phyloP scores from a whole-genome alignment of 2,329 filamentous ascomycete species.

The Trichoderma arundinaceum region DNA sequence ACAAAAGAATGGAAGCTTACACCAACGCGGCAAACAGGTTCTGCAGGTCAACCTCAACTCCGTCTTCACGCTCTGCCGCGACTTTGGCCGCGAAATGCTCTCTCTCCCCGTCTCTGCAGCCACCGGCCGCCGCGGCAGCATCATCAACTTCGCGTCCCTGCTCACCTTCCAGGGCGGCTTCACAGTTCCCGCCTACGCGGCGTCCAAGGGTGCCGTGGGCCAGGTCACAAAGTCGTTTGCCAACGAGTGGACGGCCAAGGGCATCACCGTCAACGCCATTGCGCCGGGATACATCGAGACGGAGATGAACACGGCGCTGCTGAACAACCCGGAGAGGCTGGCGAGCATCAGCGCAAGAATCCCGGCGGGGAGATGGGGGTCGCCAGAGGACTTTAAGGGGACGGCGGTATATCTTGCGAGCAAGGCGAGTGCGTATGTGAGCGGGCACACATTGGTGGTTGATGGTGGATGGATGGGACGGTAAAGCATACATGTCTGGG shows the following conservation, averaged over 20 bases:
- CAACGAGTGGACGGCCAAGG: conserved; percentile 84
- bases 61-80: conserved; percentile 79
- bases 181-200: conserved; percentile 86
- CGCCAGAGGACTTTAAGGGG: conserved; percentile 86
- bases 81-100: conserved; percentile 81
- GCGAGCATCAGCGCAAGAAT: conserved; percentile 79
- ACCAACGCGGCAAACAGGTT: conserved; percentile 53
- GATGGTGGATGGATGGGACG: conserved; percentile 95
- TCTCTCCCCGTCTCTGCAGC: conserved; percentile 53
- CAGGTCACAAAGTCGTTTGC: conserved; percentile 84
- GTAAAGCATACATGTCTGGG: conserved; percentile 47
- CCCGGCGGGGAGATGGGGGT: conserved; percentile 82
- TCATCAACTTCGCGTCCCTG: conserved; percentile 85
- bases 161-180: conserved; percentile 86
- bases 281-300: conserved; percentile 90
- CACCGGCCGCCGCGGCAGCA: conserved; percentile 66
- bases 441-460: conserved; percentile 79
- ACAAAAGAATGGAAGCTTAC: background rate
- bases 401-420: conserved; percentile 78
- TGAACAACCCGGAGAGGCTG: conserved; percentile 72
- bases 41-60: conserved; percentile 85
- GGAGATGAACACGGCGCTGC: conserved; percentile 89
- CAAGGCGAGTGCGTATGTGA: conserved; percentile 78
- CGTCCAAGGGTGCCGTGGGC: conserved; percentile 81
- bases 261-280: conserved; percentile 85